Conservation (phyloP, 331 rosid species). For the Malus hybrid region DNA sequence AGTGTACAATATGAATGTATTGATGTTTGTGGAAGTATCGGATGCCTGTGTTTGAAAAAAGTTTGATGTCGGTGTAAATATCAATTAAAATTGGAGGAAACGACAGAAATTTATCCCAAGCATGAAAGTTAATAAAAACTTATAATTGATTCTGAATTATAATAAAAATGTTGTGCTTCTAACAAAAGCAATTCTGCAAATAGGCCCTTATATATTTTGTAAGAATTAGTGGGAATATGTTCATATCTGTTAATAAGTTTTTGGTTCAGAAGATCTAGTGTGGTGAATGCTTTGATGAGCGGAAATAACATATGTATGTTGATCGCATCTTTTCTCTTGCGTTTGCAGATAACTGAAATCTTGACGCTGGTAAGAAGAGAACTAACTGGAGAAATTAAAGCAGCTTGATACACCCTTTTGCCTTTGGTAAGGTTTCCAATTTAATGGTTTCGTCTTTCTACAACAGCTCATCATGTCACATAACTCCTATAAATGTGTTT, state of each 20-base stretch:
- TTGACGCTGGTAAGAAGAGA: constrained; percentile 75
- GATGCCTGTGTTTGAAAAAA: neutral
- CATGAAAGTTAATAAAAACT: neutral
- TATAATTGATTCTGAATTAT: neutral
- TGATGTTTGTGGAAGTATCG: neutral
- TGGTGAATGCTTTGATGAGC: neutral
- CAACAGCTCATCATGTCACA: neutral
- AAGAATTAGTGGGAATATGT: neutral
- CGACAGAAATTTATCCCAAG: neutral
- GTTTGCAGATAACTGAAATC: constrained; percentile 58
- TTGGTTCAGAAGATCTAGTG: neutral
- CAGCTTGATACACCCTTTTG: constrained; percentile 19
- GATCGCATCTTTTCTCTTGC: neutral
- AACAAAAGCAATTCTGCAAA: neutral
- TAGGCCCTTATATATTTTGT: neutral
- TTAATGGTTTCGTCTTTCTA: neutral
- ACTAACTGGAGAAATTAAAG: constrained; percentile 38
- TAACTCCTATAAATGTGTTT: neutral
- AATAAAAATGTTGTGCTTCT: neutral
- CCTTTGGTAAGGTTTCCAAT: constrained; percentile 32
- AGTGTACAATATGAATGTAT: neutral
- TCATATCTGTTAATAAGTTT: neutral
- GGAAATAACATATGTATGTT: neutral
- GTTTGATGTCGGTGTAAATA: neutral
- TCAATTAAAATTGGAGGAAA: neutral